phyloP scores from a whole-genome alignment of 2,329 filamentous ascomycete species.

The Fusarium longipes region DNA sequence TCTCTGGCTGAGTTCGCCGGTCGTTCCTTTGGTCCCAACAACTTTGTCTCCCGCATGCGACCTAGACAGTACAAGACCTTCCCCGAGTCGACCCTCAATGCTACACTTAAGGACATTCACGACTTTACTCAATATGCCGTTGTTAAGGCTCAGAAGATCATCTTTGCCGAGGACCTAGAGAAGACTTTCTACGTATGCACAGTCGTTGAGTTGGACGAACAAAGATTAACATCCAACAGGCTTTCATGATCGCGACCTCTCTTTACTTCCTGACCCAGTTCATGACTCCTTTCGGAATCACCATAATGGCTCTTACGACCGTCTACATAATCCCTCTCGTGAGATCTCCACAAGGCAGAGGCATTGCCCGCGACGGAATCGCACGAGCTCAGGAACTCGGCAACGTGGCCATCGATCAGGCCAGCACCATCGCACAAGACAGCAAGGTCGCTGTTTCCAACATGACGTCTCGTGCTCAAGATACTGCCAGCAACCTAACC shows the following conservation, averaged over 20 bases:
- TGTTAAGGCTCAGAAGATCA: slow-evolving; percentile 22
- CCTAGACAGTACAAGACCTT: slow-evolving; percentile 37
- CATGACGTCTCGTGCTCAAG: slow-evolving; percentile 26
- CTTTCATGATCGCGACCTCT: slow-evolving; percentile 4
- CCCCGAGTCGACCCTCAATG: slow-evolving; percentile 36
- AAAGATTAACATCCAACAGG: slow-evolving; percentile 2
- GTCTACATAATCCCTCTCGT: slow-evolving; percentile 34
- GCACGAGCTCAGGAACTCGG: slow-evolving; percentile 28
- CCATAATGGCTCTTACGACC: slow-evolving; percentile 20
- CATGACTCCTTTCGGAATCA: slow-evolving; percentile 30
- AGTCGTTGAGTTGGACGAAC: accelerated
- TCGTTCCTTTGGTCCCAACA: slow-evolving; percentile 33
- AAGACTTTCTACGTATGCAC: slow-evolving; percentile 30
- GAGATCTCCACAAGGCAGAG: slow-evolving; percentile 21
- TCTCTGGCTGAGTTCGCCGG: slow-evolving; percentile 32
- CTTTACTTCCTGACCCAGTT: slow-evolving; percentile 32
- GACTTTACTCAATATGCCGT: slow-evolving; percentile 35
- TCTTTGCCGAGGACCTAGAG: slow-evolving; percentile 29
- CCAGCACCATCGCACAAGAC: slow-evolving; percentile 18
- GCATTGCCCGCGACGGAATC: slow-evolving; percentile 17
- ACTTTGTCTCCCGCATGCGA: slow-evolving; percentile 32
- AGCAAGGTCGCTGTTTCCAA: slow-evolving; percentile 21
- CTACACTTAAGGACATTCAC: slow-evolving; percentile 34
- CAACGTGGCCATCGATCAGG: slow-evolving; percentile 23
- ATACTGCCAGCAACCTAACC: slow-evolving; percentile 9